phyloP scores from a whole-genome alignment of 1,284 basidiomycete species.

The Boletus albobrunnescens region DNA sequence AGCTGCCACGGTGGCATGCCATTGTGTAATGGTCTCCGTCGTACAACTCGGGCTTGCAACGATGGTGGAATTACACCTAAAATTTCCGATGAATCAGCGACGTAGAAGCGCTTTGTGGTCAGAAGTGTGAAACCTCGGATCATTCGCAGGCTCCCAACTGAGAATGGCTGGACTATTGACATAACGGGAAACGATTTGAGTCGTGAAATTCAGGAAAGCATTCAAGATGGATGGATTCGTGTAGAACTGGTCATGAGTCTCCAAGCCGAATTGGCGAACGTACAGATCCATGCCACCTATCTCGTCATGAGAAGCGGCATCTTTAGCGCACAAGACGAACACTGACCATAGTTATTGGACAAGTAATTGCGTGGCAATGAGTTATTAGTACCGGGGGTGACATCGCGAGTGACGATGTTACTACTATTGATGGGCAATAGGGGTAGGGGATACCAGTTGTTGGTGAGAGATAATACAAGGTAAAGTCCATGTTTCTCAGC shows the following conservation, averaged over 20 bases:
- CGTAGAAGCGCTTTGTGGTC: background rate
- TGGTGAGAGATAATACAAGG: slow-evolving; percentile 60
- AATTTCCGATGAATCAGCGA: slow-evolving; percentile 10
- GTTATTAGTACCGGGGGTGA: slow-evolving; percentile 37
- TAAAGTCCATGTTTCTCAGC: slow-evolving; percentile 60
- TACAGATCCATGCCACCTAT: slow-evolving; percentile 64
- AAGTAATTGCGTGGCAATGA: slow-evolving; percentile 48
- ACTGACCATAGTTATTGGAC: slow-evolving; percentile 57
- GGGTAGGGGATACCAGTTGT: slow-evolving; percentile 59
- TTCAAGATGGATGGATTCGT: slow-evolving; percentile 45
- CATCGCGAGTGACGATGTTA: slow-evolving; percentile 30
- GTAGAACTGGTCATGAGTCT: slow-evolving; percentile 58
- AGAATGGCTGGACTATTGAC: slow-evolving; percentile 48
- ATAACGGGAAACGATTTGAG: slow-evolving; percentile 52
- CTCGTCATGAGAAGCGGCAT: slow-evolving; percentile 7
- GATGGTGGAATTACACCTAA: slow-evolving; percentile 55
- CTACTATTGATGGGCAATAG: slow-evolving; percentile 15
- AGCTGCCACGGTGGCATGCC: slow-evolving; percentile 48
- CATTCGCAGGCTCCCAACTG: slow-evolving; percentile 64
- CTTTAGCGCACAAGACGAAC: slow-evolving; percentile 1
- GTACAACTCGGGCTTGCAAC: slow-evolving; percentile 41
- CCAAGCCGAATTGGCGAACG: slow-evolving; percentile 47
- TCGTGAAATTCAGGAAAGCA: slow-evolving; percentile 55
- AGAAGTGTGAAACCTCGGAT: slow-evolving; percentile 43
- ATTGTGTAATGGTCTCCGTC: slow-evolving; percentile 49